These are phyloP conservation scores for Gnomoniopsis smithogilvyi DNA, from an alignment of 2,329 filamentous ascomycete genomes.

Conservation along the genomic window DNA sequence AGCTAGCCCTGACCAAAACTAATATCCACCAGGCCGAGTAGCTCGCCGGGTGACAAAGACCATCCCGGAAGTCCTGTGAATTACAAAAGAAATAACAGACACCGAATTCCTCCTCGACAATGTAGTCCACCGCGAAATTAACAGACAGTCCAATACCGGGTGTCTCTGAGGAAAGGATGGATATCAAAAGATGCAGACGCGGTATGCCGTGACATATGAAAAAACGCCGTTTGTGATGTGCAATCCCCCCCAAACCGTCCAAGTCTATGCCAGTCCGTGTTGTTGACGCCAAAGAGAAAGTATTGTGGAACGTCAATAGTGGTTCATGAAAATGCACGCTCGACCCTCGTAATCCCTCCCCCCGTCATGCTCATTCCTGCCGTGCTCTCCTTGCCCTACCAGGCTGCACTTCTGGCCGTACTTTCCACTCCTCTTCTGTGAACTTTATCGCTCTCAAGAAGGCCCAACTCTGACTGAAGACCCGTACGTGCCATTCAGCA, in stretches of 20 bases:
- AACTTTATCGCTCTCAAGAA: slow-evolving; percentile 42
- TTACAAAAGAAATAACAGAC: slow-evolving; percentile 6
- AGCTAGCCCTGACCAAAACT: background rate
- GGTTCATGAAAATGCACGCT: background rate
- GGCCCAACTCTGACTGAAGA: slow-evolving; percentile 61
- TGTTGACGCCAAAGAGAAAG: slow-evolving; percentile 2
- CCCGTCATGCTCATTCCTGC: background rate
- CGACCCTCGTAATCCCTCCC: background rate
- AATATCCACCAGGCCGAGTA: background rate
- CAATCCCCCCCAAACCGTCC: slow-evolving; percentile 4
- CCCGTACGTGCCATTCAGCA: slow-evolving; percentile 59
- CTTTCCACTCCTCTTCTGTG: background rate
- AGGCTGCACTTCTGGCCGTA: background rate
- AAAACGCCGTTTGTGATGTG: slow-evolving; percentile 16
- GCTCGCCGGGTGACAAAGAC: background rate
- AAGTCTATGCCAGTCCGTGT: slow-evolving; percentile 17
- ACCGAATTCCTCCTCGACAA: background rate
- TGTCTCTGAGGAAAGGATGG: slow-evolving; percentile 8
- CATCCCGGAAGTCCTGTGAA: background rate
- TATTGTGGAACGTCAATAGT: background rate
- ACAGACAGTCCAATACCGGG: slow-evolving; percentile 12
- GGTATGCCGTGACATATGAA: background rate
- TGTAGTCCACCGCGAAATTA: background rate
- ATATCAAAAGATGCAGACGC: slow-evolving; percentile 16
- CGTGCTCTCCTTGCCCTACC: background rate